Evolutionary conservation across 176 grass and related monocot species (phyloP).

Genomic region (Musa acuminata): DNA sequence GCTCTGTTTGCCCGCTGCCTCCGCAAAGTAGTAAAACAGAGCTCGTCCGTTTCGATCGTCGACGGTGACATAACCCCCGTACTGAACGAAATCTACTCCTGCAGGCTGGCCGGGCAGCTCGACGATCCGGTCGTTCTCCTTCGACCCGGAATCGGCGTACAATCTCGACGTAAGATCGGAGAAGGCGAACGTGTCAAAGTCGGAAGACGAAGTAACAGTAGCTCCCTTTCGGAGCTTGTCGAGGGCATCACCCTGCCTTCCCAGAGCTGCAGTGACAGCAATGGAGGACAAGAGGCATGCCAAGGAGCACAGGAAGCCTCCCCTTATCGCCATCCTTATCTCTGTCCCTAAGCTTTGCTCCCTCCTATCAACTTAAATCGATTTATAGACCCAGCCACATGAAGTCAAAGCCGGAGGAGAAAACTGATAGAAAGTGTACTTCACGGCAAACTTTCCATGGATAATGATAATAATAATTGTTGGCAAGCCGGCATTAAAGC

Average conservation of each 20-base stretch:
- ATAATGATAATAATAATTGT: too few relatives aligned
- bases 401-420: too few relatives aligned
- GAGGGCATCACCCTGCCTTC: not conserved
- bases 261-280: not conserved
- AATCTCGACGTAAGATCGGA: too few relatives aligned
- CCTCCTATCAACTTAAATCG: not conserved
- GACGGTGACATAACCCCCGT: constrained; percentile 83
- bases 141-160: constrained; percentile 13
- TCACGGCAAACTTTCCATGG: too few relatives aligned
- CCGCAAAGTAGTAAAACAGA: constrained; percentile 86
- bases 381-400: not conserved
- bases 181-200: not conserved
- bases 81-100: constrained; percentile 55
- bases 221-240: not conserved
- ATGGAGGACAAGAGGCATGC: not conserved
- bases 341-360: not conserved
- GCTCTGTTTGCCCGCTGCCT: constrained; percentile 20
- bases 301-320: not conserved
- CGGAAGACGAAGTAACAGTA: too few relatives aligned
- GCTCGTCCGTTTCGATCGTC: constrained; percentile 41
- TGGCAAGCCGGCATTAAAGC: too few relatives aligned
- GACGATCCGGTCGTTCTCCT: constrained; percentile 49
- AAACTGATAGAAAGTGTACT: too few relatives aligned
- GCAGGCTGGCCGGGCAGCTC: constrained; percentile 56
- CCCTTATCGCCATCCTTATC: not conserved